Evolutionary conservation across 208 protist species (phyloP).

Genomic region (Phytomonas sp.): DNA sequence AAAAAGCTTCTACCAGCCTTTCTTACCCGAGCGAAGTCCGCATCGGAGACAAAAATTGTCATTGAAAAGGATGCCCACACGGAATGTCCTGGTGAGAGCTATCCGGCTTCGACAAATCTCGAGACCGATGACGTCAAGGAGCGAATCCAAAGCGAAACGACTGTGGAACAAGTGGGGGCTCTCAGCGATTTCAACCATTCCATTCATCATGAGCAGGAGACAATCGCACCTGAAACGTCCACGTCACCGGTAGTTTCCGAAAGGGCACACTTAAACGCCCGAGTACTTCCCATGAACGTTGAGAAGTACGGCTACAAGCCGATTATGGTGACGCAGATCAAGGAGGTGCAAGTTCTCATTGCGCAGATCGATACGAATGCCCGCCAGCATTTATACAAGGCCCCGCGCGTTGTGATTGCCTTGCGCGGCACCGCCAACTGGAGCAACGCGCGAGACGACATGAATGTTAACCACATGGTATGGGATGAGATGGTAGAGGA

Average conservation of each 20-base stretch:
- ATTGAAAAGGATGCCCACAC: not conserved
- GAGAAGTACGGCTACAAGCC: slow-evolving; percentile 76
- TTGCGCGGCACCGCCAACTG: slow-evolving; percentile 84
- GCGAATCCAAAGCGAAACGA: not conserved
- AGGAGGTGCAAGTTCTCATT: slow-evolving; percentile 74
- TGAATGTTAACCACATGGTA: slow-evolving; percentile 52
- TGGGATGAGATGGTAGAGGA: slow-evolving; percentile 64
- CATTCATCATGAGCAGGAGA: not conserved
- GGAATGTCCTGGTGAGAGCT: not conserved
- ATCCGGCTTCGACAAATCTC: not conserved
- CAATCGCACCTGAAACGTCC: not conserved
- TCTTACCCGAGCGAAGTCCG: not conserved
- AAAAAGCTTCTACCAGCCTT: not conserved
- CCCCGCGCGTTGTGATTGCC: slow-evolving; percentile 70
- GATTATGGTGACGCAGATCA: slow-evolving; percentile 36
- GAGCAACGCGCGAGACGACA: slow-evolving; percentile 73
- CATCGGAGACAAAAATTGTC: not conserved
- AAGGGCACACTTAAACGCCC: not conserved
- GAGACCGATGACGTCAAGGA: not conserved
- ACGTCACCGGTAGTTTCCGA: not conserved
- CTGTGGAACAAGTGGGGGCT: not conserved
- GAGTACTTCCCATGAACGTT: slow-evolving; percentile 48
- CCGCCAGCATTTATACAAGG: slow-evolving; percentile 42
- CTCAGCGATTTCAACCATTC: not conserved
- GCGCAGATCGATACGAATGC: slow-evolving; percentile 34